Base-by-base conservation (phyloP, 148 eudicot genomes). In the Selenicereus undatus region DNA sequence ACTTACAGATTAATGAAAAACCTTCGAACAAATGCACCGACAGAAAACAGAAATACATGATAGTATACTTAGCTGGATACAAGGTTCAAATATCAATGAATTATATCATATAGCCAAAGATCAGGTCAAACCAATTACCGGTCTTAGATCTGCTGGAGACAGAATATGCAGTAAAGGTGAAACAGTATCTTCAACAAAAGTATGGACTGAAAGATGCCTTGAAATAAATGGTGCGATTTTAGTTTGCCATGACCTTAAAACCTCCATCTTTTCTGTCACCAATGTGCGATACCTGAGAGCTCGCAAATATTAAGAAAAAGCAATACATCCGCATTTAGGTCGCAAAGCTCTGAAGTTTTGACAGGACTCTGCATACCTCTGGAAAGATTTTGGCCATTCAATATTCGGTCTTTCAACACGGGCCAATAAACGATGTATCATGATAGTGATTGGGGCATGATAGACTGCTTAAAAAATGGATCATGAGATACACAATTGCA, bases 351-450 rank as follows among this genome's bases (percentile, higher is more conserved):
- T 45, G 20, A 51, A 50, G 27, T 42, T 58, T 48, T 58, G 36
- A n/a, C 45, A 75, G 21, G 36, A 70, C 70, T 79, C 76, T 22
- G 68, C 64, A 82, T 86, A 97, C 99, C 99, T 92, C 27, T 94
- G 95, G 84, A 89, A 94, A 76, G 98, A 90, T 90, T 93, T 97
- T 69, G 99, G 99, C 99, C 99, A 97, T 86, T 91, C 95, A 78
- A 97, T 91, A 85, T 64, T 89, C 75, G 93, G 93, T 85, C 85
- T 90, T 85, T 91, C 97, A 77, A 89, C 90, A 88, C 89, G 97
- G 74, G 92, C 93, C 75, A 97, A 77, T 86, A 91, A 77, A 83
- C 86, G 83, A 83, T 89, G 98, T 82, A 97, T 86, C 45, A 83
- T 74, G 26, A 97, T 81, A 29, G 86, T 91, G 80, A 89, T 79